Evolutionary conservation across 176 grass and related monocot species (phyloP), one percentile per base, ranked within the genome.

Genomic region (Rhipidocladum racemiflorum): DNA sequence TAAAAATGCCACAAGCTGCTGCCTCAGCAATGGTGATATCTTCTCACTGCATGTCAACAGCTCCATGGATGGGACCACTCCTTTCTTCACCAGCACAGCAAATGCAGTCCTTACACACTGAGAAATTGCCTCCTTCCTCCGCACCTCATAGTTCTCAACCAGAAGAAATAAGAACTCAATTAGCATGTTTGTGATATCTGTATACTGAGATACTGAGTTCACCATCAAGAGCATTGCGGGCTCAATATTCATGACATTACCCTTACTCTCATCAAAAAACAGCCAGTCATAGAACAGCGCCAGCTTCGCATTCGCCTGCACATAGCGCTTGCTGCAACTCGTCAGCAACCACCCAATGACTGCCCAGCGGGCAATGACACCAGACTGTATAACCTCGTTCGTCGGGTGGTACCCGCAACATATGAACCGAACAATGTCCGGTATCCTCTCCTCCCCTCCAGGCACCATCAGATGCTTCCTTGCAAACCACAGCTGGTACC

Each of bases 141-240:
- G 56, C 54, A 85, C 87, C 74, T 98, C 92, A 90, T 93, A 98
- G 74, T 95, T 93, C 38, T 95, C 95, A 45, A 98, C 79, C 35
- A 98, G 70, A 60, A 98, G 84, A 88, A 98, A 95, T 81, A 98
- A 80, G 79, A 95, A 98, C 74, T 98, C 95, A 46, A 98, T 66
- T 49, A 95, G 89, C 78, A 83, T 89, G 79, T 87, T 88, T 25
- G 90, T 91, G 57, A 98, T 93, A 24, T 98, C 92, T 5, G 79
- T 51, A 83, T 98, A 93, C 67, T 95, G 90, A 55, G 92, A 87
- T 54, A 90, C 48, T 7, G 95, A 98, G 79, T 94, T 93, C 81
- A 93, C 82, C 78, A 98, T 98, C 62, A 95, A 75, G 65, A 98
- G 88, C 92, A 98, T 98, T 18, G 92, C 92, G 25, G 95, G 95